phyloP scores from a whole-genome alignment of 495 filamentous ascomycete genomes.

The Acidiella bohemica region DNA sequence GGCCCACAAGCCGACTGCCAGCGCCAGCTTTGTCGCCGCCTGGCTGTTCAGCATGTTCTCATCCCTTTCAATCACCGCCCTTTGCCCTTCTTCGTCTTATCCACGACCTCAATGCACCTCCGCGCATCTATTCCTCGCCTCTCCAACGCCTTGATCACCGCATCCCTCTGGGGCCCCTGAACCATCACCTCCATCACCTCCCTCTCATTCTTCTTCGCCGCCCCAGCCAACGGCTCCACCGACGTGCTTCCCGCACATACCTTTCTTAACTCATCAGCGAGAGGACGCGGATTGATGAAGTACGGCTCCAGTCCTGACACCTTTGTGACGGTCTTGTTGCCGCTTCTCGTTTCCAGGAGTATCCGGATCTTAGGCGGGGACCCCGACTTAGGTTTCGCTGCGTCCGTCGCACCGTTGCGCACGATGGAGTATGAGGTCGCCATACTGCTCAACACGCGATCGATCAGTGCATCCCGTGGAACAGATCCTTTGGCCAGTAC shows the following conservation, averaged over 20 bases:
- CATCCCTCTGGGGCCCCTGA: constrained; percentile 53
- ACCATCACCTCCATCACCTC: constrained; percentile 58
- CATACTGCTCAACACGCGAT: constrained; percentile 42
- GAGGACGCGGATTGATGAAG: constrained; percentile 42
- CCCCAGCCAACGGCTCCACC: constrained; percentile 46
- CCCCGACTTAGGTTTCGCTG: constrained; percentile 50
- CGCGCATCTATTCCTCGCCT: constrained; percentile 47
- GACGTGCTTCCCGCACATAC: constrained; percentile 59
- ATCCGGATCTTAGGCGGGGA: constrained; percentile 45
- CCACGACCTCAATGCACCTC: constrained; percentile 51
- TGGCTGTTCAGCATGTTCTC: too few species aligned
- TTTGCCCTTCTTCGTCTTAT: constrained; percentile 51
- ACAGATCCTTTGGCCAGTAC: constrained; percentile 45
- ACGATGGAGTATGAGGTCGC: constrained; percentile 46
- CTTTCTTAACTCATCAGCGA: constrained; percentile 60
- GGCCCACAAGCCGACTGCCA: too few species aligned
- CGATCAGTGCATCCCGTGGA: constrained; percentile 49
- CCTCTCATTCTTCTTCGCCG: constrained; percentile 39
- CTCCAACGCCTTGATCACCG: constrained; percentile 45
- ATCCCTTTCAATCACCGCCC: too few species aligned
- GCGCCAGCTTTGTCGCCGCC: too few species aligned
- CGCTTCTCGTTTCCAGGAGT: constrained; percentile 49
- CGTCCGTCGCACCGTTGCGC: constrained; percentile 33
- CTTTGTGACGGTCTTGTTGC: constrained; percentile 55
- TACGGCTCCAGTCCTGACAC: constrained; percentile 50